These are phyloP conservation scores for Elongisporangium anandrum DNA, from an alignment of 352 stramenopile species.

Conservation along the genomic window DNA sequence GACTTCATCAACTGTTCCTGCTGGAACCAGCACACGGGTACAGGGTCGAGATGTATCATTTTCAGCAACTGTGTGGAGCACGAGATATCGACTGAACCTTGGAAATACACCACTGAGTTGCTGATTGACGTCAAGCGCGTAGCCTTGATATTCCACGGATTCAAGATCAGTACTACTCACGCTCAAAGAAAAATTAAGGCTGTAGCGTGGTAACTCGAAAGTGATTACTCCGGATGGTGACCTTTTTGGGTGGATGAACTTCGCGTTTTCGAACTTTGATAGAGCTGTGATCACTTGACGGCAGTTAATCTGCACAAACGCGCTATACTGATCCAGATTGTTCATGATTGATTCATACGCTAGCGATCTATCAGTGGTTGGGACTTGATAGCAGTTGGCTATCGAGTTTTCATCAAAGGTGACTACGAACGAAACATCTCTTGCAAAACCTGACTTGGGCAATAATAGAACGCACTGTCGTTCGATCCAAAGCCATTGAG, in stretches of 20 bases:
- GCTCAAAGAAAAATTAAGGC: slow-evolving; percentile 28
- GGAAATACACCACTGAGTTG: slow-evolving; percentile 34
- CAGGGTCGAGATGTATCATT: slow-evolving; percentile 10
- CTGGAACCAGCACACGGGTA: slow-evolving; percentile 26
- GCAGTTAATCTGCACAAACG: not conserved
- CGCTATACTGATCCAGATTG: not conserved
- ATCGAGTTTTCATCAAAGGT: not conserved
- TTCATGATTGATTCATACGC: not conserved
- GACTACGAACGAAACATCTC: not conserved
- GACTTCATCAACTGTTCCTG: slow-evolving; percentile 17
- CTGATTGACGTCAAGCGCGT: slow-evolving; percentile 27
- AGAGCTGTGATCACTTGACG: slow-evolving; percentile 8
- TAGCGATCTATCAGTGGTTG: not conserved
- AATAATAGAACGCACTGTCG: slow-evolving; percentile 32
- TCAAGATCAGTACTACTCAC: slow-evolving; percentile 2
- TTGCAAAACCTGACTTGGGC: slow-evolving; percentile 5
- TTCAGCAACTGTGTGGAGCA: slow-evolving; percentile 8
- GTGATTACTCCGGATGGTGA: slow-evolving; percentile 12
- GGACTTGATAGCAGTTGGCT: not conserved
- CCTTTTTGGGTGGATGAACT: slow-evolving; percentile 27
- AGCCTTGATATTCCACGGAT: slow-evolving; percentile 37
- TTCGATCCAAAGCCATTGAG: slow-evolving; percentile 49
- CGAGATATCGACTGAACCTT: slow-evolving; percentile 32
- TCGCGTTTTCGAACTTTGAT: slow-evolving; percentile 38
- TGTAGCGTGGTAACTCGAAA: slow-evolving; percentile 40